These are phyloP conservation scores for Coleophoma eucalyptorum DNA, from an alignment of 2,329 filamentous ascomycete genomes.

Conservation along the genomic window DNA sequence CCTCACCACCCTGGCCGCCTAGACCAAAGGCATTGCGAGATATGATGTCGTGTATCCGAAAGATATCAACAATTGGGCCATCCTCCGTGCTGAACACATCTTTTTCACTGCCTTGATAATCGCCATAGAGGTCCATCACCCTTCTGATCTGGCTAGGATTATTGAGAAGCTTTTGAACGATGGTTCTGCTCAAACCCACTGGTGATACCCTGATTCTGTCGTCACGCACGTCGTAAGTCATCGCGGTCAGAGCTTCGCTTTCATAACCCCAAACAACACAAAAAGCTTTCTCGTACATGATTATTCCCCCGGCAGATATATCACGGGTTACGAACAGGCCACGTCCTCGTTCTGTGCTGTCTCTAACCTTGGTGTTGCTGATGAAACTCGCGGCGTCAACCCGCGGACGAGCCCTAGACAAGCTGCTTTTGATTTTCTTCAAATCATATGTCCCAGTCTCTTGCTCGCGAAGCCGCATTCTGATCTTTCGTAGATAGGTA, in stretches of 20 bases:
- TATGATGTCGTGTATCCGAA: constrained; percentile 40
- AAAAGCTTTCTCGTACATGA: constrained; percentile 55
- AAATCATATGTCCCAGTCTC: constrained; percentile 36
- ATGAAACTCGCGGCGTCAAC: constrained; percentile 45
- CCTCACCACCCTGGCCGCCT: constrained; percentile 22
- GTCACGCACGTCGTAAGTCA: constrained; percentile 24
- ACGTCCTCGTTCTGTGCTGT: constrained; percentile 37
- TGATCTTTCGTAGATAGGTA: constrained; percentile 11
- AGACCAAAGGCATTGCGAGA: constrained; percentile 39
- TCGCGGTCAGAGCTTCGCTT: constrained; percentile 21
- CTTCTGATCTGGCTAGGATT: constrained; percentile 27
- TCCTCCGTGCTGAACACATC: constrained; percentile 28
- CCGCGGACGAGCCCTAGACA: constrained; percentile 28
- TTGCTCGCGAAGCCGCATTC: constrained; percentile 32
- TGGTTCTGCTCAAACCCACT: constrained; percentile 24
- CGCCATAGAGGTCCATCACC: constrained; percentile 27
- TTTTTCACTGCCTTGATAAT: constrained; percentile 26
- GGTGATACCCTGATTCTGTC: constrained; percentile 9
- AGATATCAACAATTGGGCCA: constrained; percentile 41
- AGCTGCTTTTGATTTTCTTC: constrained; percentile 32
- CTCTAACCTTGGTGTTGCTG: constrained; percentile 35
- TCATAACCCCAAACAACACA: constrained; percentile 22
- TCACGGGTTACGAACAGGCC: constrained; percentile 46
- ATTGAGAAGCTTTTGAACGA: constrained; percentile 30
- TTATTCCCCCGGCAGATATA: constrained; percentile 43